These are phyloP conservation scores for Isatis lusitanica DNA, from an alignment of 441 rosid genomes.

Conservation along the genomic window DNA sequence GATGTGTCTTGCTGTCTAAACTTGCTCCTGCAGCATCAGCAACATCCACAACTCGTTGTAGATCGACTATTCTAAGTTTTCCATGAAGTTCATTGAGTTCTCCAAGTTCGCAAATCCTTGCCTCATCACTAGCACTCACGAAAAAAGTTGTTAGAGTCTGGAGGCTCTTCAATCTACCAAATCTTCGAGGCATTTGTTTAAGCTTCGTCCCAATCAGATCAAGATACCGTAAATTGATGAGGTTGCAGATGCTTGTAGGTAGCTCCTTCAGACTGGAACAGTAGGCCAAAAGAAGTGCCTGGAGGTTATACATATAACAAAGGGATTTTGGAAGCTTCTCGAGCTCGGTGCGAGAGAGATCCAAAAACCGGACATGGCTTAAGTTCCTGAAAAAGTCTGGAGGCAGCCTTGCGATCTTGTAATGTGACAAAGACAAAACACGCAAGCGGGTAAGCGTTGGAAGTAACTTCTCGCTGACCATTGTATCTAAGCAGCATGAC, in stretches of 20 bases:
- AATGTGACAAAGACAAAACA: conserved; percentile 37
- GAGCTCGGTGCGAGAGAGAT: conserved; percentile 40
- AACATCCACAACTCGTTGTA: conserved; percentile 29
- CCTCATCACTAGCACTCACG: conserved; percentile 21
- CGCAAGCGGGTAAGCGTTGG: conserved; percentile 35
- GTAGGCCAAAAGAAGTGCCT: conserved; percentile 35
- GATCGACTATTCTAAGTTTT: conserved; percentile 28
- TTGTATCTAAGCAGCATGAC: conserved; percentile 33
- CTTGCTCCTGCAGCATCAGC: conserved; percentile 29
- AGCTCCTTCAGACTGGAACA: conserved; percentile 33
- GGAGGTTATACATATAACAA: conserved; percentile 34
- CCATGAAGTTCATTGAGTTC: conserved; percentile 30
- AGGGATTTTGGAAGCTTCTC: conserved; percentile 34
- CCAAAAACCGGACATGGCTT: conserved; percentile 36
- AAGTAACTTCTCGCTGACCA: conserved; percentile 32
- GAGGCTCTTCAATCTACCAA: conserved; percentile 32
- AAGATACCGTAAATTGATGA: conserved; percentile 35
- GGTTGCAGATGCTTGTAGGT: conserved; percentile 33
- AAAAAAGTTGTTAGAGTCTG: conserved; percentile 34
- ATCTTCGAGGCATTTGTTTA: conserved; percentile 31
- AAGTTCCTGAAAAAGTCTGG: conserved; percentile 35
- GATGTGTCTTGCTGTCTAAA: conserved; percentile 26
- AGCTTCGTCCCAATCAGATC: conserved; percentile 36
- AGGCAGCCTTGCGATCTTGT: conserved; percentile 30
- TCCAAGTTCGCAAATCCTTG: conserved; percentile 33